A percentile compares a stretch with the other conserved stretches of the same genome.
Conservation (phyloP, 179 eudicot genomes). For the Silene coronaria region DNA sequence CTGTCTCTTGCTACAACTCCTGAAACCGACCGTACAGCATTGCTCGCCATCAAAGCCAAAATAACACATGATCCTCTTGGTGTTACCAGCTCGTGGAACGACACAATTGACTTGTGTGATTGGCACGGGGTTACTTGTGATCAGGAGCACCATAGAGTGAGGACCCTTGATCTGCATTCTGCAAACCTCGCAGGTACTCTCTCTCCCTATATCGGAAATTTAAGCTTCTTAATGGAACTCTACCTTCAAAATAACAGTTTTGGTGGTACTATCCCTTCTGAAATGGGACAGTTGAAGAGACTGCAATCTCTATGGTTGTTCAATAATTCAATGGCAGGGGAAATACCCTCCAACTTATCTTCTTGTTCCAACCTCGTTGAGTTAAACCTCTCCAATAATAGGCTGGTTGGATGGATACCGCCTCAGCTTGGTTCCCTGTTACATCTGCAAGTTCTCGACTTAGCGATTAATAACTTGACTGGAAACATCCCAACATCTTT, state of each 20-base stretch:
- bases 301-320: background rate
- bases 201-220: slow-evolving; percentile 19
- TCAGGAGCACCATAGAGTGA: slow-evolving; percentile 8
- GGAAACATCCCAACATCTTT: slow-evolving; percentile 22
- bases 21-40: slow-evolving; percentile 14
- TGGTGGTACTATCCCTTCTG: slow-evolving; percentile 16
- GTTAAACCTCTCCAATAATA: slow-evolving; percentile 30
- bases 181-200: slow-evolving; percentile 11
- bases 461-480: slow-evolving; percentile 3
- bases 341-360: slow-evolving; percentile 20
- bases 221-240: slow-evolving; percentile 13
- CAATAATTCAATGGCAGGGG: slow-evolving; percentile 23
- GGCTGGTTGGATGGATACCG: slow-evolving; percentile 22
- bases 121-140: slow-evolving; percentile 21
- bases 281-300: slow-evolving; percentile 19
- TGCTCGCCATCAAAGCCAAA: slow-evolving; percentile 22
- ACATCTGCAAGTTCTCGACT: background rate
- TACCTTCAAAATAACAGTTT: slow-evolving; percentile 15
- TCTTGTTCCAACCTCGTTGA: slow-evolving; percentile 9
- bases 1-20: slow-evolving; percentile 2
- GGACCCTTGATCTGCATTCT: background rate
- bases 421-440: slow-evolving; percentile 5
- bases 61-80: slow-evolving; percentile 16
- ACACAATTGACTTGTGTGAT: slow-evolving; percentile 11
- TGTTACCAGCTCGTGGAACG: slow-evolving; percentile 20